phyloP scores from a whole-genome alignment of 1,284 basidiomycete species.

The Malassezia japonica region DNA sequence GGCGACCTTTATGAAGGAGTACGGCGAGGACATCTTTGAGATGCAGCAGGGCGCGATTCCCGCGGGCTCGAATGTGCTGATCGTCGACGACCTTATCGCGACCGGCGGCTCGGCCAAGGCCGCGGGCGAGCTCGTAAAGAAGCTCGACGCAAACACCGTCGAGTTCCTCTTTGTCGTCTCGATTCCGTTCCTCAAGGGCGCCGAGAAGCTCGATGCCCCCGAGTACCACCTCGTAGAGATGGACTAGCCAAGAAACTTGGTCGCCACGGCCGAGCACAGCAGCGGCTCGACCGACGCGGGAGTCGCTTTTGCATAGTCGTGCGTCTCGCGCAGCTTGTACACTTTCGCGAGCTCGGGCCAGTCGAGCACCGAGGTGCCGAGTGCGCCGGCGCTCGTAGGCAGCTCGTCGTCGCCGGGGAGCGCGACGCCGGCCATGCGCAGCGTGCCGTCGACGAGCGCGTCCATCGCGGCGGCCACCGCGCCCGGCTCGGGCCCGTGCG shows the following conservation, averaged over 20 bases:
- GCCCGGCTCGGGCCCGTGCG: neutral
- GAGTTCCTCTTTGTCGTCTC: slow-evolving; percentile 95
- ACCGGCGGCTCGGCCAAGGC: slow-evolving; percentile 92
- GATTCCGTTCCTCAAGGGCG: slow-evolving; percentile 70
- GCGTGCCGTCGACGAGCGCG: slow-evolving; percentile 11
- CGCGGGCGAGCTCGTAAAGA: slow-evolving; percentile 77
- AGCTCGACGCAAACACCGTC: slow-evolving; percentile 70
- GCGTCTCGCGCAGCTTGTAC: slow-evolving; percentile 13
- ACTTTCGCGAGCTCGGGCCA: slow-evolving; percentile 8
- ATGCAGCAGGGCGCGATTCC: slow-evolving; percentile 83
- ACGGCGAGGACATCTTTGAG: slow-evolving; percentile 91
- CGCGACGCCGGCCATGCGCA: neutral
- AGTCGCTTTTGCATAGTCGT: neutral
- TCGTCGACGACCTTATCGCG: slow-evolving; percentile 93
- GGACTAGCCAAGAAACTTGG: slow-evolving; percentile 17
- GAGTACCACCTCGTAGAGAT: slow-evolving; percentile 50
- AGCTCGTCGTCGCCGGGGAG: neutral
- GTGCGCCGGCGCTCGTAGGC: neutral
- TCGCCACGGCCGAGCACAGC: slow-evolving; percentile 11
- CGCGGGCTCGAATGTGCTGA: slow-evolving; percentile 67
- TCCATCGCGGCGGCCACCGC: slow-evolving; percentile 6
- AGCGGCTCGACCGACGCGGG: neutral
- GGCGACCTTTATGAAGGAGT: slow-evolving; percentile 83
- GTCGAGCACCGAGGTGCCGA: neutral
- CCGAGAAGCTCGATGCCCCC: slow-evolving; percentile 71